phyloP scores from a whole-genome alignment of 345 rosid genomes.

The Ceriops tagal region DNA sequence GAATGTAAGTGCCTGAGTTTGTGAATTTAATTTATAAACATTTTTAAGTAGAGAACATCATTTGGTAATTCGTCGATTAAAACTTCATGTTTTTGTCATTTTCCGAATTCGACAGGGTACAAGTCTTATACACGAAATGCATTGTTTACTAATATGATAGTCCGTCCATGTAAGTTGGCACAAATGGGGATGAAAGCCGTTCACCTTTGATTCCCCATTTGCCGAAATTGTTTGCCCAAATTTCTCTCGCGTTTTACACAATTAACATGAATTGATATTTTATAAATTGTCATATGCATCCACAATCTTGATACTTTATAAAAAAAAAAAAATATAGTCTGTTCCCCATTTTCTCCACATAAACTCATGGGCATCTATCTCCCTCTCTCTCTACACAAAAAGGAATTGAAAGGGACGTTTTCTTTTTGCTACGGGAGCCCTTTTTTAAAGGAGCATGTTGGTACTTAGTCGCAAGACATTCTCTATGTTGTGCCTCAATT shows the following conservation, averaged over 20 bases:
- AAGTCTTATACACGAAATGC: no score
- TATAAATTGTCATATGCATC: neutral
- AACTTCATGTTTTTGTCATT: no score
- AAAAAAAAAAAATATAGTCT: constrained; percentile 5
- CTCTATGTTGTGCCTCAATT: constrained; percentile 15
- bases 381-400: constrained; percentile 20
- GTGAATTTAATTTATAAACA: no score
- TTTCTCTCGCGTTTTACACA: neutral
- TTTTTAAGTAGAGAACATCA: no score
- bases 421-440: neutral
- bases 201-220: no score
- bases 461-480: constrained; percentile 15
- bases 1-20: no score
- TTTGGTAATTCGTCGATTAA: no score
- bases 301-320: neutral
- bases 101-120: no score
- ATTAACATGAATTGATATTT: neutral
- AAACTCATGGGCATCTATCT: constrained; percentile 33
- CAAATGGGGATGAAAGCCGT: no score
- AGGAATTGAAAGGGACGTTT: constrained; percentile 41
- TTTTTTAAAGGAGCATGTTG: neutral
- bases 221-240: no score
- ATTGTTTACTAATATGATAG: no score
- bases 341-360: constrained; percentile 59
- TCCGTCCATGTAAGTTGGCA: no score